A percentile compares a stretch with the other conserved stretches of the same genome.
Evolutionary conservation across 306 rosid genomes (phyloP).

Genomic region (Parietaria judaica): DNA sequence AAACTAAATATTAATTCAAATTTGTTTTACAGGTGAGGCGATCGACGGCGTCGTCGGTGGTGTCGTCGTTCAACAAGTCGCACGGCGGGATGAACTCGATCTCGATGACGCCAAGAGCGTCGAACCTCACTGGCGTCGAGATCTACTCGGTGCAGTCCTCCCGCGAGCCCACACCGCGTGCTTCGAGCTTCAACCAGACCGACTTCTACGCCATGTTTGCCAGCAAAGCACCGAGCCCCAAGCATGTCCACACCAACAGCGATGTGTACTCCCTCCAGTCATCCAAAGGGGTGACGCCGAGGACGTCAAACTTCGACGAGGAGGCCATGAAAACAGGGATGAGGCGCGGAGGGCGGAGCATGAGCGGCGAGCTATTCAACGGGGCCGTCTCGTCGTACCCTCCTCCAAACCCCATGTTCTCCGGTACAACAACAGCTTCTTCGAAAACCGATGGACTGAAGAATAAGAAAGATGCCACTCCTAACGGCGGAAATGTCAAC

Average conservation of each 20-base stretch:
- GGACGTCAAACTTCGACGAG: conserved; percentile 67
- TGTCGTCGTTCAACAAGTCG: conserved; percentile 66
- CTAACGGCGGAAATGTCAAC: conserved; percentile 8
- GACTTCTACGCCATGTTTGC: conserved; percentile 79
- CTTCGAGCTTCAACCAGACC: conserved; percentile 74
- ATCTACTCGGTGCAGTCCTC: conserved; percentile 83
- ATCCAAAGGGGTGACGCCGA: conserved; percentile 63
- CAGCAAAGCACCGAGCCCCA: conserved; percentile 84
- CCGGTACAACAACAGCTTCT: conserved; percentile 31
- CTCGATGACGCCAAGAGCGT: conserved; percentile 70
- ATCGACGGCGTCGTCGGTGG: conserved; percentile 54
- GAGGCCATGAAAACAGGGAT: conserved; percentile 44
- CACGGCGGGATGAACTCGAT: conserved; percentile 40
- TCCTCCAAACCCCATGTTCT: conserved; percentile 66
- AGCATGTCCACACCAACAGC: conserved; percentile 24
- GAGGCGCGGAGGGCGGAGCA: conserved; percentile 59
- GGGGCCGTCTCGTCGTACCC: conserved; percentile 45
- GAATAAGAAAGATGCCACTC: conserved; percentile 43
- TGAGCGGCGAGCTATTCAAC: conserved; percentile 67
- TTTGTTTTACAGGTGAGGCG: conserved; percentile 24
- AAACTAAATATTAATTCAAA: too few species aligned
- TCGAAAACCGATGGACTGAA: conserved; percentile 14
- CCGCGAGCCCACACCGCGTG: conserved; percentile 73
- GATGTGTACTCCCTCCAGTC: conserved; percentile 63
- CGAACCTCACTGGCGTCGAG: conserved; percentile 78